Percentiles rank a stretch among this genome's conserved stretches.
phyloP scores from a whole-genome alignment of 176 grass and related monocot species.

The Oryza australiensis region DNA sequence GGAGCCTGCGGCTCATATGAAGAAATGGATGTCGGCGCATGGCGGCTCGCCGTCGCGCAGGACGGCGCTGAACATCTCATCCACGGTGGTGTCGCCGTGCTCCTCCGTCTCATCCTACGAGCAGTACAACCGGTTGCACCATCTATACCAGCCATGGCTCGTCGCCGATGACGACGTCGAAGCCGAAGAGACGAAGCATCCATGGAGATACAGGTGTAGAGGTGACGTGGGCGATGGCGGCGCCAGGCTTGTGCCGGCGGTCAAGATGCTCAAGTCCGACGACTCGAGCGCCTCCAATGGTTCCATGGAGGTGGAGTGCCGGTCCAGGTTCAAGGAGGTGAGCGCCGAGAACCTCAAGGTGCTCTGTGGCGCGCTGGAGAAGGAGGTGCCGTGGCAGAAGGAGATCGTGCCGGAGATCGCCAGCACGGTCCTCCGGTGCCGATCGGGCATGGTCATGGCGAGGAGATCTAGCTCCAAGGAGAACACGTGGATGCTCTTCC shows the following conservation, averaged over 20 bases:
- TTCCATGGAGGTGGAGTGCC: constrained; percentile 47
- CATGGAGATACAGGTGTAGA: constrained; percentile 5
- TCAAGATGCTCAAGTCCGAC: constrained; percentile 39
- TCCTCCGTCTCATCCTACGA: constrained; percentile 37
- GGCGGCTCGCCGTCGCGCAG: constrained; percentile 24
- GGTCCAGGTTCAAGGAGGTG: constrained; percentile 76
- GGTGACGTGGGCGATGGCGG: neutral
- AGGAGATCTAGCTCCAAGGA: constrained; percentile 45
- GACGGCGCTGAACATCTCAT: constrained; percentile 30
- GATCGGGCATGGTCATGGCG: constrained; percentile 68
- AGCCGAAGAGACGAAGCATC: constrained; percentile 32
- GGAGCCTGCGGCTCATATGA: constrained; percentile 34
- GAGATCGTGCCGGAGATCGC: constrained; percentile 61
- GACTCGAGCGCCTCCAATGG: constrained; percentile 48
- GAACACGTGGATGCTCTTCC: constrained; percentile 80
- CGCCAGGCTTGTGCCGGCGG: neutral
- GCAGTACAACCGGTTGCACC: constrained; percentile 7
- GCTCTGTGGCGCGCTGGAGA: constrained; percentile 65
- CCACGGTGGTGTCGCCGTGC: constrained; percentile 39
- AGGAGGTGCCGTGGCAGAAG: constrained; percentile 72
- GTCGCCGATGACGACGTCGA: neutral
- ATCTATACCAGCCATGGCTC: constrained; percentile 33
- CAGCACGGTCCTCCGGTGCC: constrained; percentile 67
- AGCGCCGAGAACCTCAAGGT: constrained; percentile 71
- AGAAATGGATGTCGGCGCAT: constrained; percentile 40